Percentiles rank a stretch among this genome's conserved stretches.
Evolutionary conservation across 2,329 filamentous ascomycete genomes (phyloP).

Genomic region (Tolypocladium paradoxum): DNA sequence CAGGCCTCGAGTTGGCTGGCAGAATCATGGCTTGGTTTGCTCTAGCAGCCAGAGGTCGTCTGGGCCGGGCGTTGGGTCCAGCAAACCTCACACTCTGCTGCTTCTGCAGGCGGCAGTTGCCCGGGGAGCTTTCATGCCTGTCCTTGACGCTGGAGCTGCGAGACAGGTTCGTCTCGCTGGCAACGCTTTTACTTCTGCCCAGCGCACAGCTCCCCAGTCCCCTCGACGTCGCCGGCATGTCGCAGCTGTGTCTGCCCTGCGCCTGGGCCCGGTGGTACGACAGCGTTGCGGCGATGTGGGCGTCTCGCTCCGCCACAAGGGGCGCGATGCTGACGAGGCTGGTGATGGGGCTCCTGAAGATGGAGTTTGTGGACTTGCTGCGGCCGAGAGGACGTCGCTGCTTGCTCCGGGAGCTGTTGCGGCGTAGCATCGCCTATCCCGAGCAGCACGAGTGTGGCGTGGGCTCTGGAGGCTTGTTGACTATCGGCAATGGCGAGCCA

Average conservation of each 20-base stretch:
- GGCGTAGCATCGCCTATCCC: conserved; percentile 32
- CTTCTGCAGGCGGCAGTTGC: conserved; percentile 19
- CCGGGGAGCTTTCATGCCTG: conserved; percentile 8
- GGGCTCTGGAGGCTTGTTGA: not conserved
- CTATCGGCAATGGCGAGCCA: not conserved
- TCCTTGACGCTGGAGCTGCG: conserved; percentile 7
- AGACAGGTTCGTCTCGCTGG: conserved; percentile 7
- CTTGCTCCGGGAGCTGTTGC: conserved; percentile 33
- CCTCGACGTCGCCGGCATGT: conserved; percentile 3
- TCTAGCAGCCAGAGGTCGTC: conserved; percentile 17
- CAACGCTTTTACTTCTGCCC: conserved; percentile 11
- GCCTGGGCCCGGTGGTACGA: conserved; percentile 46
- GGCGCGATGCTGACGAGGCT: conserved; percentile 37
- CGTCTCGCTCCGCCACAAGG: conserved; percentile 42
- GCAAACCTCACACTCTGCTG: conserved; percentile 48
- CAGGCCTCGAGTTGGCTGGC: not conserved
- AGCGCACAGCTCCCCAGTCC: not conserved
- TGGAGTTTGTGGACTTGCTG: conserved; percentile 43
- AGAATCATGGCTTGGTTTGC: conserved; percentile 6
- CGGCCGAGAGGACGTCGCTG: conserved; percentile 31
- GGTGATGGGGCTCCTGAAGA: conserved; percentile 26
- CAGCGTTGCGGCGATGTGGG: conserved; percentile 49
- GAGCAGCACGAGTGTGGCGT: not conserved
- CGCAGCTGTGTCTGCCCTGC: conserved; percentile 22
- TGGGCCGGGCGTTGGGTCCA: conserved; percentile 18